These are phyloP conservation scores for Prototheca stagnorum DNA, from an alignment of 163 green algal genomes.

Conservation along the genomic window DNA sequence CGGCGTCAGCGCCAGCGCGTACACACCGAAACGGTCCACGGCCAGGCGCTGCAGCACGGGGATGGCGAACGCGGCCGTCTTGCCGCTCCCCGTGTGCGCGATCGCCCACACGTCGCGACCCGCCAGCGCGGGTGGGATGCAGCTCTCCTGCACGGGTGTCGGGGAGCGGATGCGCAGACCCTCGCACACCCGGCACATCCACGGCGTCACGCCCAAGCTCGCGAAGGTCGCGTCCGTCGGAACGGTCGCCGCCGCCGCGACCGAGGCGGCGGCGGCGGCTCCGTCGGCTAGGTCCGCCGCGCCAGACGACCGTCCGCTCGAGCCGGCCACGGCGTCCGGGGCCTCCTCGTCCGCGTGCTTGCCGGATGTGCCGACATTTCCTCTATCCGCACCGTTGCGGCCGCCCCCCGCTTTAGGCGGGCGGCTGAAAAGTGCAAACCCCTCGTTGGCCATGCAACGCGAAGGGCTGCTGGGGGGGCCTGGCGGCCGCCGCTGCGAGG, in stretches of 20 bases:
- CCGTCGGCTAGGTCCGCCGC: too few species aligned
- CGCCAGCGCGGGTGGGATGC: conserved; percentile 66
- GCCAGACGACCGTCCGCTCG: too few species aligned
- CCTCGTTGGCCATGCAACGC: too few species aligned
- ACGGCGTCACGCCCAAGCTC: conserved; percentile 53
- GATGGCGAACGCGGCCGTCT: conserved; percentile 84
- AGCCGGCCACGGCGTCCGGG: too few species aligned
- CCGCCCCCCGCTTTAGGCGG: too few species aligned
- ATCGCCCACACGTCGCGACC: conserved; percentile 71
- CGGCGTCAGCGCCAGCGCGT: conserved; percentile 66
- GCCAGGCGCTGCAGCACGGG: conserved; percentile 74
- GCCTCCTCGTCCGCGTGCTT: not conserved
- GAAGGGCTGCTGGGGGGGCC: too few species aligned
- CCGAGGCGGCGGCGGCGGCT: not conserved
- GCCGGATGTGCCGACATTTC: too few species aligned
- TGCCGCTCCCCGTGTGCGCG: conserved; percentile 81
- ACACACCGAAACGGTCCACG: conserved; percentile 70
- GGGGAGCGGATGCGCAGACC: conserved; percentile 51
- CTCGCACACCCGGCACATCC: conserved; percentile 46
- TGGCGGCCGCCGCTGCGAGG: too few species aligned
- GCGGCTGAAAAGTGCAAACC: too few species aligned
- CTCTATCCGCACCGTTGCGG: too few species aligned
- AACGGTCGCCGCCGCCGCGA: not conserved
- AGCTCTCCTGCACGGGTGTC: conserved; percentile 38
- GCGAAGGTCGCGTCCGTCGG: conserved; percentile 39